Evolutionary conservation across 2,329 filamentous ascomycete species (phyloP).

Genomic region (Alternaria conjuncta): DNA sequence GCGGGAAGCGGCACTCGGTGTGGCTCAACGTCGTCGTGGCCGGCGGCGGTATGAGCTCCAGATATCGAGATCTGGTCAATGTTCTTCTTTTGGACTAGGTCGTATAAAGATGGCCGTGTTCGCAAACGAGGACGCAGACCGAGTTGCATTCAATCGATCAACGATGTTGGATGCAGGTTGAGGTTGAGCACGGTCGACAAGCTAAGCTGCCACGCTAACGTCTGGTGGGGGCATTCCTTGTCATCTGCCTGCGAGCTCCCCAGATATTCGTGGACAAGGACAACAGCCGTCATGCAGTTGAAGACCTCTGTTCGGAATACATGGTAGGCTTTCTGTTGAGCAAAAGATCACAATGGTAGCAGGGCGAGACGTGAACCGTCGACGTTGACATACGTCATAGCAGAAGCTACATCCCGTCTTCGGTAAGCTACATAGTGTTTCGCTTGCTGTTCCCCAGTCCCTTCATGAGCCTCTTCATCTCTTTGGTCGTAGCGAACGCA

Average conservation of each 20-base stretch:
- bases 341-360: neutral
- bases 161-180: constrained; percentile 26
- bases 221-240: constrained; percentile 21
- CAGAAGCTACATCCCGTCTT: constrained; percentile 6
- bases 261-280: neutral
- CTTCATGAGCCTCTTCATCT: neutral
- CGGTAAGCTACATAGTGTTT: constrained; percentile 4
- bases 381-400: constrained; percentile 22
- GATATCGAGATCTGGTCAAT: constrained; percentile 55
- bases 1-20: constrained; percentile 44
- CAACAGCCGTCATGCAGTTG: neutral
- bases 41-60: constrained; percentile 20
- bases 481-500: neutral
- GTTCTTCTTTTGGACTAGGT: constrained; percentile 62
- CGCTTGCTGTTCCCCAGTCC: neutral
- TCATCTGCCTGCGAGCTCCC: constrained; percentile 12
- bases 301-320: neutral
- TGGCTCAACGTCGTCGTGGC: constrained; percentile 39
- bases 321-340: neutral
- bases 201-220: constrained; percentile 18
- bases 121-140: constrained; percentile 65
- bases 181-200: constrained; percentile 19
- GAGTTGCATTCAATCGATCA: constrained; percentile 55
- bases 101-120: constrained; percentile 67
- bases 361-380: neutral